These are phyloP conservation scores for Ephemerocybe angulata DNA, from an alignment of 768 basidiomycete genomes.

Conservation along the genomic window DNA sequence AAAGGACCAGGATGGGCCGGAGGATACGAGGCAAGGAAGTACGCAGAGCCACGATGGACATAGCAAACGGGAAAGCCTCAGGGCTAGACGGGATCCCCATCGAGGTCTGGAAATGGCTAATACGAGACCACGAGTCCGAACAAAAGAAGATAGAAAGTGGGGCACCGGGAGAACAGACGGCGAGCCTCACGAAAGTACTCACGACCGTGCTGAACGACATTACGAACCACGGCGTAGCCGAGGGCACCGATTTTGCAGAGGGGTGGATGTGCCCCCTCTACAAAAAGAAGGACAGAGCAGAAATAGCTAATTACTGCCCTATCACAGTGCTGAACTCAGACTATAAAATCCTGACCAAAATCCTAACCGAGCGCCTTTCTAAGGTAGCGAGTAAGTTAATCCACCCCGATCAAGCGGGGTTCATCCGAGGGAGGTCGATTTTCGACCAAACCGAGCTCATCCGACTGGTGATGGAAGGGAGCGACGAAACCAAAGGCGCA, in stretches of 20 bases:
- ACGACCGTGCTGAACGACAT: constrained; percentile 27
- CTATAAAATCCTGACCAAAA: constrained; percentile 30
- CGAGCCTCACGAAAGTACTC: constrained; percentile 1
- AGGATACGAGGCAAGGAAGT: neutral
- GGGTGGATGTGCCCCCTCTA: constrained; percentile 39
- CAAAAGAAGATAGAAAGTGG: neutral
- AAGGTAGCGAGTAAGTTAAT: constrained; percentile 16
- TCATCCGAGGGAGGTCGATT: constrained; percentile 27
- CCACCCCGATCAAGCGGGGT: constrained; percentile 34
- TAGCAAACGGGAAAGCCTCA: constrained; percentile 12
- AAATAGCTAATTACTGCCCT: constrained; percentile 32
- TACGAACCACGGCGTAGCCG: constrained; percentile 16
- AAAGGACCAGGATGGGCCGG: neutral
- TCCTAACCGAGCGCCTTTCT: constrained; percentile 15
- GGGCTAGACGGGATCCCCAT: constrained; percentile 23
- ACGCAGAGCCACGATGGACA: neutral
- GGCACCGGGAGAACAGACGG: neutral
- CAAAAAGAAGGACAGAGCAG: constrained; percentile 34
- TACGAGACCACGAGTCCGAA: neutral
- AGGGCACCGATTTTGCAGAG: constrained; percentile 17
- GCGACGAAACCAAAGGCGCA: constrained; percentile 13
- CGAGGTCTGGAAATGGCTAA: constrained; percentile 21
- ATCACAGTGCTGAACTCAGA: constrained; percentile 33
- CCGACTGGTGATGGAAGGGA: constrained; percentile 19
- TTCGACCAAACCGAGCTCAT: constrained; percentile 28